Percentiles rank a stretch among this genome's conserved stretches.
These are phyloP conservation scores for Aspergillus sp. DNA, from an alignment of 2,329 filamentous ascomycete genomes.

Conservation along the genomic window DNA sequence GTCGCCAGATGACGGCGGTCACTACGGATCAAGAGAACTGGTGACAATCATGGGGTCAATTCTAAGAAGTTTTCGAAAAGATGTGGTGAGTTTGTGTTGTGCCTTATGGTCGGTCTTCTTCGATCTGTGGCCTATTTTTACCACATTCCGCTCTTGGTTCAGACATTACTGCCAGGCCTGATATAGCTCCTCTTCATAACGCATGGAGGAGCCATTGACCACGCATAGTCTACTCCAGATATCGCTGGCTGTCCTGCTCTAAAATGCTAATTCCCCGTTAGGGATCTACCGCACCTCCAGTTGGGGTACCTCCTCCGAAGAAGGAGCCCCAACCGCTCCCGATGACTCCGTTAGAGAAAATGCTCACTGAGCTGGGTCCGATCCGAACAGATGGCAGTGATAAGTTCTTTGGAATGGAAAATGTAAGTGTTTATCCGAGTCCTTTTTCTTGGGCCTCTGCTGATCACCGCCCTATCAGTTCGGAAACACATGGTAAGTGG, in stretches of 20 bases:
- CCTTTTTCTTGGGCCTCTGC: conserved; percentile 10
- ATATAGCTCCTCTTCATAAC: background rate
- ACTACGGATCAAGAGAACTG: conserved; percentile 20
- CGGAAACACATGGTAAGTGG: conserved; percentile 87
- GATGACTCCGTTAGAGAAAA: conserved; percentile 65
- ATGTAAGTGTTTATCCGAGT: conserved; percentile 61
- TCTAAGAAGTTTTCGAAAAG: conserved; percentile 39
- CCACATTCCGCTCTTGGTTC: conserved; percentile 1
- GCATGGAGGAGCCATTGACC: background rate
- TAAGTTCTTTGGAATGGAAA: conserved; percentile 98
- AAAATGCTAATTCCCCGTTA: conserved; percentile 30
- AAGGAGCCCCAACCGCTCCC: conserved; percentile 59
- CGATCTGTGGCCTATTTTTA: conserved; percentile 4
- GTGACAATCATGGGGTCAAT: conserved; percentile 42
- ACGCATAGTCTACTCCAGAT: background rate
- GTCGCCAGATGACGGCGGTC: conserved; percentile 30
- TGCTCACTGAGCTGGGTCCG: conserved; percentile 78
- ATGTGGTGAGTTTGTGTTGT: conserved; percentile 32
- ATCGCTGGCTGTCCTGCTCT: background rate
- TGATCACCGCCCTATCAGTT: conserved; percentile 60
- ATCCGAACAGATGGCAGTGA: conserved; percentile 86
- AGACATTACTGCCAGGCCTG: background rate
- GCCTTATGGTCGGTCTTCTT: conserved; percentile 7
- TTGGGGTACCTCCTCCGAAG: conserved; percentile 52
- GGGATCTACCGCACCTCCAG: conserved; percentile 49